phyloP scores from a whole-genome alignment of 805 yeast genomes.

The Yarrowia sp. region DNA sequence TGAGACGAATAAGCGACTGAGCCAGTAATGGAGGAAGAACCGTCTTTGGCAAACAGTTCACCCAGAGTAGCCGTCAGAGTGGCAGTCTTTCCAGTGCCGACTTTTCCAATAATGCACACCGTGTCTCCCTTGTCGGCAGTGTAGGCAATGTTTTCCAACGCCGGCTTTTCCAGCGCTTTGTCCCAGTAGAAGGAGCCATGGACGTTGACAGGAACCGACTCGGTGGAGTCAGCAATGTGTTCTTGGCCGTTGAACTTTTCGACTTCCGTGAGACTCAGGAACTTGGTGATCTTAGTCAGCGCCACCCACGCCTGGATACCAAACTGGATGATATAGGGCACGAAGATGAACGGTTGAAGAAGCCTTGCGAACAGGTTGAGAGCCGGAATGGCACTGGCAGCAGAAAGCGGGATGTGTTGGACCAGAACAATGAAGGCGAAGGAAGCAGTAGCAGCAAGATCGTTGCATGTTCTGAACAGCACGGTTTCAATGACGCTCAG shows the following conservation, averaged over 20 bases:
- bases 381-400: neutral
- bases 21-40: slow-evolving; percentile 67
- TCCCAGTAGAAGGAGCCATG: slow-evolving; percentile 4
- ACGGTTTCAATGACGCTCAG: neutral
- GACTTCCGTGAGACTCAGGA: neutral
- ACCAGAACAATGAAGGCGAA: slow-evolving; percentile 1
- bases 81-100: slow-evolving; percentile 86
- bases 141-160: slow-evolving; percentile 57
- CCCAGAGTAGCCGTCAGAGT: slow-evolving; percentile 77
- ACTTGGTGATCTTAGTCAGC: neutral
- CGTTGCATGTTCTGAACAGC: neutral
- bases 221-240: neutral
- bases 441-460: neutral
- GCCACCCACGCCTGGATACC: neutral
- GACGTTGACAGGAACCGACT: neutral
- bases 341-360: neutral
- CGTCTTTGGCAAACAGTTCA: slow-evolving; percentile 65
- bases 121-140: slow-evolving; percentile 73
- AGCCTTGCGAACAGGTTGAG: neutral
- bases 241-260: slow-evolving; percentile 1
- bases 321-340: neutral
- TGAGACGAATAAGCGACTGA: neutral
- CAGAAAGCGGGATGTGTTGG: neutral
- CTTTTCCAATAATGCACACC: slow-evolving; percentile 81
- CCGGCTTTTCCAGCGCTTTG: neutral